Base-by-base conservation (phyloP, 345 rosid species). In the Eucalyptus virginea region DNA sequence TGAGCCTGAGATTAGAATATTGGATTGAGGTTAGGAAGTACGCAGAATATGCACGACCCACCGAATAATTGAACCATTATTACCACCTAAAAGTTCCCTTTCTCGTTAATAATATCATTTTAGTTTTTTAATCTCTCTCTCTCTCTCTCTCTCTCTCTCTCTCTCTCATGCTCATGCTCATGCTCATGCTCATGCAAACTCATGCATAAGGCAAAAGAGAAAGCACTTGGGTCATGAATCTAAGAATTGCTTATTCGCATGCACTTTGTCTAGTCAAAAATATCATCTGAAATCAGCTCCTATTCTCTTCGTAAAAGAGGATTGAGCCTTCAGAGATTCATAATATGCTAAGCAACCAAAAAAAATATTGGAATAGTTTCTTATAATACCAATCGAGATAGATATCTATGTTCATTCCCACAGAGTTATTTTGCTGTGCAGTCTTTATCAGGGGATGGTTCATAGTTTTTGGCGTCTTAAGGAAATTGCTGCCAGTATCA, bases 1-100 rank as follows among this genome's bases (percentile, higher is more conserved):
- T 40, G 47, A 40, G 85, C 2, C 85, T 18, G 30, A n/a, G 54
- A 77, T 50, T 85, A 89, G 80, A 85, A 88, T 49, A 88, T 81
- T 54, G 42, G 89, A 54, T 21, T 48, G 28, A 67, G 85, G 89
- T 42, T 49, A 56, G 62, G 34, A 37, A 86, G 88, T 52, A 48
- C 88, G 24, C 44, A 51, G 32, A 67, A 30, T 83, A 81, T 88
- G 69, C 67, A 81, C 89, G 86, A 77, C 56, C 30, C 34, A 54
- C 45, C 86, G 15, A 69, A 89, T 89, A 89, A 87, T 89, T 87
- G 90, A 89, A 49, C 87, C 88, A 89, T 89, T 86, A 89, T 86
- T 89, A 87, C 58, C 23, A 86, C 90, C 67, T 65, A 86, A 89
- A 89, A 89, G 90, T 86, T 86, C 86, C 40, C 65, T 30, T 89